Conservation (phyloP, 78 protist species). For the Reticulomyxa filosa region DNA sequence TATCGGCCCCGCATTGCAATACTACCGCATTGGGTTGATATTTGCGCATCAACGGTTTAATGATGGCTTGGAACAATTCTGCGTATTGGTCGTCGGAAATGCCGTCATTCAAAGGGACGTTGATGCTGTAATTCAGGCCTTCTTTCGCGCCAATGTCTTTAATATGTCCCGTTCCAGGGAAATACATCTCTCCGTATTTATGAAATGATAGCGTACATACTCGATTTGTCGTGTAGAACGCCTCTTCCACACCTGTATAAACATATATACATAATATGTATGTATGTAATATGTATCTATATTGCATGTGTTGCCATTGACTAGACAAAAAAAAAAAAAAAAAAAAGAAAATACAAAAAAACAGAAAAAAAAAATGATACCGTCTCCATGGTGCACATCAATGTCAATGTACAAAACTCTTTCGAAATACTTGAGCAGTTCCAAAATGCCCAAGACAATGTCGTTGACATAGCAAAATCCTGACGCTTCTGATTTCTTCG, state of each 20-base stretch:
- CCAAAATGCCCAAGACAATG: constrained; percentile 86
- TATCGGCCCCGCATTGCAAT: constrained; percentile 97
- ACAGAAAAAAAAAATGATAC: no score
- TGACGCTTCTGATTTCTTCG: constrained; percentile 75
- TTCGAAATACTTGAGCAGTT: constrained; percentile 44
- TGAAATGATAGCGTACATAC: constrained; percentile 89
- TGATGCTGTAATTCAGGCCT: constrained; percentile 68
- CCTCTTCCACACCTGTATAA: constrained; percentile 40
- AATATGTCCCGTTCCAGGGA: constrained; percentile 85
- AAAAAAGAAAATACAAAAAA: no score
- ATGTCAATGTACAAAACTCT: constrained; percentile 60
- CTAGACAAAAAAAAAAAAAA: no score
- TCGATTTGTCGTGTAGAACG: constrained; percentile 73
- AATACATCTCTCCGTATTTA: constrained; percentile 66
- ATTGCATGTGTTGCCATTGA: no score
- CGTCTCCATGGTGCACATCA: constrained; percentile 97
- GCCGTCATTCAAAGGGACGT: constrained; percentile 87
- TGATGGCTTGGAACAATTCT: constrained; percentile 12
- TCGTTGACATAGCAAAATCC: constrained; percentile 98
- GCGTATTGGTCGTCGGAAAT: constrained; percentile 66
- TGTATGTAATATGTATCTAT: no score
- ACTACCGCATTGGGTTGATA: constrained; percentile 73
- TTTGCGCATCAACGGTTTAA: constrained; percentile 35
- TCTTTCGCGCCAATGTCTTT: constrained; percentile 58
- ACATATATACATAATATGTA: no score